phyloP scores from a whole-genome alignment of 2,329 filamentous ascomycete species.

The Shiraia bambusicola region DNA sequence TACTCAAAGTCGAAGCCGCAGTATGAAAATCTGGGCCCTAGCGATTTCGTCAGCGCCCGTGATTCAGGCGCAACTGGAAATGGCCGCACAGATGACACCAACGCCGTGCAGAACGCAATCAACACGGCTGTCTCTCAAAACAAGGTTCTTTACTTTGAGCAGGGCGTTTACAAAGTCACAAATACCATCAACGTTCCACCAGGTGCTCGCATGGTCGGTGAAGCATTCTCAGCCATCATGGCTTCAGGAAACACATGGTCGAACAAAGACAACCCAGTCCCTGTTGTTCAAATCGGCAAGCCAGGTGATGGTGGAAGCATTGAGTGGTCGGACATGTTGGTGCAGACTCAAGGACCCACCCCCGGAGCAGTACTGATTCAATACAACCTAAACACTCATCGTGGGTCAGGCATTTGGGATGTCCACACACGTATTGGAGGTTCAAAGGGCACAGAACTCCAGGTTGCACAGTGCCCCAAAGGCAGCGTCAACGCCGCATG shows the following conservation, averaged over 20 bases:
- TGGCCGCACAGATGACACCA: slow-evolving; percentile 77
- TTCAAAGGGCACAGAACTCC: slow-evolving; percentile 73
- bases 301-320: slow-evolving; percentile 66
- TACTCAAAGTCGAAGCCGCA: slow-evolving; percentile 56
- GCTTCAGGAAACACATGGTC: slow-evolving; percentile 61
- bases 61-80: slow-evolving; percentile 70
- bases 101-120: slow-evolving; percentile 73
- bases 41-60: slow-evolving; percentile 60
- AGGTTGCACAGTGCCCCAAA: slow-evolving; percentile 76
- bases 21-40: slow-evolving; percentile 54
- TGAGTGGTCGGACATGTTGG: slow-evolving; percentile 73
- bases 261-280: slow-evolving; percentile 58
- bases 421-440: slow-evolving; percentile 86
- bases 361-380: slow-evolving; percentile 71
- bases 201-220: slow-evolving; percentile 78
- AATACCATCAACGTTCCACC: slow-evolving; percentile 62
- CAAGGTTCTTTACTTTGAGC: slow-evolving; percentile 59
- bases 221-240: slow-evolving; percentile 84
- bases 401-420: slow-evolving; percentile 73
- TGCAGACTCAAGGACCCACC: slow-evolving; percentile 69
- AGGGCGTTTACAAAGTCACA: slow-evolving; percentile 59
- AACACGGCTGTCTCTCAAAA: slow-evolving; percentile 61
- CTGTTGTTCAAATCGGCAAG: slow-evolving; percentile 67
- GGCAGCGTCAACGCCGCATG: slow-evolving; percentile 64
- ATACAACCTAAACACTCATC: slow-evolving; percentile 62